Evolutionary conservation across 805 yeast species (phyloP).

Genomic region (Myxozyma melibiosi): DNA sequence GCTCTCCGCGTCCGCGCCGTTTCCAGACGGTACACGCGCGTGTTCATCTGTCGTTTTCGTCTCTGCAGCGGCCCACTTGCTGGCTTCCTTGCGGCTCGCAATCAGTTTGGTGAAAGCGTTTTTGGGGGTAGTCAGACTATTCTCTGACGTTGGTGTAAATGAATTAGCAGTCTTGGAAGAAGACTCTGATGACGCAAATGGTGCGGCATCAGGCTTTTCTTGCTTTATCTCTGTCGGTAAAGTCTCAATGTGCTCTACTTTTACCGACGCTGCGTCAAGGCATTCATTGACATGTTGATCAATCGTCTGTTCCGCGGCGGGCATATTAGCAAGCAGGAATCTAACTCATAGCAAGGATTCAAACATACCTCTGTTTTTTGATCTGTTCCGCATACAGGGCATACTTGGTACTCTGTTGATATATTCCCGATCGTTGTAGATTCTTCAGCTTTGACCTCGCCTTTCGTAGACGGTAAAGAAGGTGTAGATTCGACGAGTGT

Average conservation of each 20-base stretch:
- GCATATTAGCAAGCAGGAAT: background rate
- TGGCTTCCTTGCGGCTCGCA: background rate
- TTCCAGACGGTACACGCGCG: background rate
- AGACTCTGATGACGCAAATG: background rate
- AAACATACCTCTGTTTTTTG: background rate
- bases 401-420: background rate
- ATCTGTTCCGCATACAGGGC: conserved; percentile 10
- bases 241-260: background rate
- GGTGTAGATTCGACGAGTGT: background rate
- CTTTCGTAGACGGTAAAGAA: background rate
- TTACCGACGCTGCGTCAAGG: background rate
- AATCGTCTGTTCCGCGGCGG: background rate
- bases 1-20: background rate
- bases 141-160: background rate
- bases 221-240: background rate
- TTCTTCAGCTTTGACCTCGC: background rate
- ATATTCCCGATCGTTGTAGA: background rate
- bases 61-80: background rate
- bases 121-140: background rate
- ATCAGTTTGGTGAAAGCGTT: background rate
- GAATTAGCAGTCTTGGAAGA: background rate
- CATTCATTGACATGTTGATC: conserved; percentile 16
- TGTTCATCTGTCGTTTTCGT: background rate
- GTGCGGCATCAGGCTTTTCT: background rate
- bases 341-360: background rate